Percentiles rank a stretch among this genome's conserved stretches.
Conservation (phyloP, 768 basidiomycete genomes). For the Terana coerulea region DNA sequence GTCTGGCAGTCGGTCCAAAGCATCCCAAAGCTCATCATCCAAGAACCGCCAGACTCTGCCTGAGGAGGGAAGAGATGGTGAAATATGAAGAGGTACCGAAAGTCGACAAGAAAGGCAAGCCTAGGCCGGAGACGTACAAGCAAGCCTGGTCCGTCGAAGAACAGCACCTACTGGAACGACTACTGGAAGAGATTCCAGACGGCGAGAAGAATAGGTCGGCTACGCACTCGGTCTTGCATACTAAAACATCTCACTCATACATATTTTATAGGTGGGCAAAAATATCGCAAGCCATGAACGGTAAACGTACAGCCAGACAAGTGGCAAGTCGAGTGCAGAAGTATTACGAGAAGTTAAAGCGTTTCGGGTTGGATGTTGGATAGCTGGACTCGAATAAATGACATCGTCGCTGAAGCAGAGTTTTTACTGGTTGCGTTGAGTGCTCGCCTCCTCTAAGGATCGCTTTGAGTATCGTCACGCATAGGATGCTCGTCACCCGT, state of each 20-base stretch:
- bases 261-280: slow-evolving; percentile 59
- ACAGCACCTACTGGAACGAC: slow-evolving; percentile 70
- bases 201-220: slow-evolving; percentile 71
- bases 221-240: background rate
- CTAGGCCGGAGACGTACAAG: slow-evolving; percentile 76
- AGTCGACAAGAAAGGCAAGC: slow-evolving; percentile 27
- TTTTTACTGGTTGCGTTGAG: background rate
- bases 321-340: slow-evolving; percentile 90
- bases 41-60: background rate
- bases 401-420: slow-evolving; percentile 9
- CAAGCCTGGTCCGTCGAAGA: slow-evolving; percentile 74
- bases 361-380: slow-evolving; percentile 55
- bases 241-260: slow-evolving; percentile 9
- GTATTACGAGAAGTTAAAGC: slow-evolving; percentile 81
- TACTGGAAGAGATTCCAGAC: slow-evolving; percentile 73
- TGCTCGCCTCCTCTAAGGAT: no score
- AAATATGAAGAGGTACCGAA: slow-evolving; percentile 11
- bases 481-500: no score
- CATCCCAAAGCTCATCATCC: background rate
- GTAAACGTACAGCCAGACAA: slow-evolving; percentile 71
- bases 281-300: slow-evolving; percentile 80
- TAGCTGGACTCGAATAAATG: slow-evolving; percentile 10
- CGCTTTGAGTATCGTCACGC: no score
- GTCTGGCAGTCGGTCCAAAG: background rate
- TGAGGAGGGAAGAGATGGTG: background rate